phyloP scores from a whole-genome alignment of 225 moss, liverwort and hornwort species.

The Antitrichia curtipendula region DNA sequence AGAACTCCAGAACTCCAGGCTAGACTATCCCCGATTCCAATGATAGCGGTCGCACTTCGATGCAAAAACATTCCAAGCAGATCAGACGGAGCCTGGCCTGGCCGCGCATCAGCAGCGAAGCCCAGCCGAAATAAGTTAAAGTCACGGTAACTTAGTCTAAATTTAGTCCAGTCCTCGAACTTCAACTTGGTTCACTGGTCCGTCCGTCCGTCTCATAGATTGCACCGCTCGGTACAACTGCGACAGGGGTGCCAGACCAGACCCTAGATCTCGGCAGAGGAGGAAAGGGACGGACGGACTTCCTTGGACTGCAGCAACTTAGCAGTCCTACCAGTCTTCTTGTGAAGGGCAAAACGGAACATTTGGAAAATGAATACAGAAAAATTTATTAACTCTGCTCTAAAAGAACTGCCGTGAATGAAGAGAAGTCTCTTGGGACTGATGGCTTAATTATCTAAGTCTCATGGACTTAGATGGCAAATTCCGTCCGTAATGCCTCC shows the following conservation, averaged over 20 bases:
- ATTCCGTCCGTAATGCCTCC: background rate
- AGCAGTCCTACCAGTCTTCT: background rate
- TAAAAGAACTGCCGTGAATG: too few species aligned
- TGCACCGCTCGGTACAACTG: background rate
- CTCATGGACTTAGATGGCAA: background rate
- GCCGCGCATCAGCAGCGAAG: background rate
- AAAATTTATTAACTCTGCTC: background rate
- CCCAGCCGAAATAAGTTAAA: background rate
- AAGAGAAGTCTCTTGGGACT: background rate
- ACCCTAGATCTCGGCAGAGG: background rate
- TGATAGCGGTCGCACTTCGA: background rate
- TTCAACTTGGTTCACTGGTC: background rate
- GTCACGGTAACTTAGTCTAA: background rate
- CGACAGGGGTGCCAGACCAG: background rate
- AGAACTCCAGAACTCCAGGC: too few species aligned
- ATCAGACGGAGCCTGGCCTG: background rate
- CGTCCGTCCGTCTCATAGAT: background rate
- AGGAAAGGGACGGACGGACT: background rate
- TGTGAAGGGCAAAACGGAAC: too few species aligned
- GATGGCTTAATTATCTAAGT: background rate
- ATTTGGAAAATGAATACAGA: background rate
- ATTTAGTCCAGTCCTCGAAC: too few species aligned
- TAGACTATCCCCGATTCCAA: background rate
- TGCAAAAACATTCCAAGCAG: slow-evolving; percentile 14
- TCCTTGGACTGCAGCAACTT: background rate